These are phyloP conservation scores for Rosellinia necatrix DNA, from an alignment of 2,329 filamentous ascomycete species.

Conservation along the genomic window DNA sequence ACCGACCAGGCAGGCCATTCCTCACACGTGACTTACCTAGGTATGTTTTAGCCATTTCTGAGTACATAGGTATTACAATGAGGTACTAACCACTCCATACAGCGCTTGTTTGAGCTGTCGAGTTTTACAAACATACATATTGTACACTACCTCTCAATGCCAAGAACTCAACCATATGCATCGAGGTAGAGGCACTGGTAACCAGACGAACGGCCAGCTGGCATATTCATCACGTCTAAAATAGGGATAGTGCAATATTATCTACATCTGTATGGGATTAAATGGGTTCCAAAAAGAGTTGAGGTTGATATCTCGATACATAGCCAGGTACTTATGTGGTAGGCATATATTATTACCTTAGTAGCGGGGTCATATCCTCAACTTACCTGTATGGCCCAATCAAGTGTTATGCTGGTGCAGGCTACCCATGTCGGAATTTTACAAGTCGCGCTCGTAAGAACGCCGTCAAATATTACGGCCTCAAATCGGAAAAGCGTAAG, in stretches of 20 bases:
- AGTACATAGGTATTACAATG: too few relatives aligned
- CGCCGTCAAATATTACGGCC: conserved; percentile 17
- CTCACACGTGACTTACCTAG: too few relatives aligned
- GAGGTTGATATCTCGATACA: too few relatives aligned
- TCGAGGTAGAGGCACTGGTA: too few relatives aligned
- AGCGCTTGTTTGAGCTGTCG: too few relatives aligned
- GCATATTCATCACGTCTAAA: background rate
- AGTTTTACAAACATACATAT: too few relatives aligned
- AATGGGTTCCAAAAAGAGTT: background rate
- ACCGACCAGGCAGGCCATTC: too few relatives aligned
- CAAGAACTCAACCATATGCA: too few relatives aligned
- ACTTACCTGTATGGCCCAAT: conserved; percentile 15
- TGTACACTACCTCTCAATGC: too few relatives aligned
- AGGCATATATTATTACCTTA: background rate
- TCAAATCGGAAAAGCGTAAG: conserved; percentile 5
- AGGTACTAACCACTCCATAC: too few relatives aligned
- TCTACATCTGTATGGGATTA: background rate
- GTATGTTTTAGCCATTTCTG: too few relatives aligned
- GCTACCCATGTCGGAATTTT: background rate
- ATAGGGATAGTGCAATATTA: conserved; percentile 1
- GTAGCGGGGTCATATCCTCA: conserved; percentile 5
- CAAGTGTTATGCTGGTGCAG: background rate
- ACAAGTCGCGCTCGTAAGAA: background rate
- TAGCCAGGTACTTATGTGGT: too few relatives aligned
- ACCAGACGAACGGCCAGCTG: background rate